Conservation (phyloP, 345 rosid genomes). For the Turritis glabra region DNA sequence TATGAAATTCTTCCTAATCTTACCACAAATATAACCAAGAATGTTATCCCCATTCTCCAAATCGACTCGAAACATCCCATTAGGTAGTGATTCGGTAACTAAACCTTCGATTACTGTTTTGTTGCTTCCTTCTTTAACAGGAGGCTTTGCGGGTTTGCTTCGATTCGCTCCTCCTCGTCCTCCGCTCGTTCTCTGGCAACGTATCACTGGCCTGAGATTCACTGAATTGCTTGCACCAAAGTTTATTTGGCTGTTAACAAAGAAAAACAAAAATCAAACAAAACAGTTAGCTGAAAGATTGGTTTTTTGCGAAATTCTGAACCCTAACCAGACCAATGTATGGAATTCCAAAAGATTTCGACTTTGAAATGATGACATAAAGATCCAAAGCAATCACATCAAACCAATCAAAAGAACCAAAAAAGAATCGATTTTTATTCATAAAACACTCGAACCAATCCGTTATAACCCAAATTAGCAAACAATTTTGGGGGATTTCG, state of each 20-base stretch:
- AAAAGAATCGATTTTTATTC: background rate
- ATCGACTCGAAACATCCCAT: constrained; percentile 68
- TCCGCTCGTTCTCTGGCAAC: constrained; percentile 40
- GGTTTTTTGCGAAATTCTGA: too few species aligned
- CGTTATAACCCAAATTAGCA: background rate
- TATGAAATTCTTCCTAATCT: constrained; percentile 80
- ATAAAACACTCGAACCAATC: background rate
- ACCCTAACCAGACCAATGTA: too few species aligned
- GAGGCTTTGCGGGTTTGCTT: constrained; percentile 38
- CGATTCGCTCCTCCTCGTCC: constrained; percentile 39
- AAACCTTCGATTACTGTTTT: constrained; percentile 48
- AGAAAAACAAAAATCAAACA: background rate
- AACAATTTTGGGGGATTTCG: background rate
- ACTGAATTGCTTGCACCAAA: constrained; percentile 17
- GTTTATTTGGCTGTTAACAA: constrained; percentile 33
- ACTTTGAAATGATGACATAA: background rate
- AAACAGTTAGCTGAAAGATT: background rate
- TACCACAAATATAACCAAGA: constrained; percentile 90
- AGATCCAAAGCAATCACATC: background rate
- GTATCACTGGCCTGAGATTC: constrained; percentile 30
- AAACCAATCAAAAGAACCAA: background rate
- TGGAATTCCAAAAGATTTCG: background rate
- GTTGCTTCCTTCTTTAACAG: constrained; percentile 42
- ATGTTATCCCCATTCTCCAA: constrained; percentile 59
- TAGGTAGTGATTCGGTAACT: constrained; percentile 47